phyloP scores from a whole-genome alignment of 352 stramenopile species.

The Chrysophaeum taylorii region DNA sequence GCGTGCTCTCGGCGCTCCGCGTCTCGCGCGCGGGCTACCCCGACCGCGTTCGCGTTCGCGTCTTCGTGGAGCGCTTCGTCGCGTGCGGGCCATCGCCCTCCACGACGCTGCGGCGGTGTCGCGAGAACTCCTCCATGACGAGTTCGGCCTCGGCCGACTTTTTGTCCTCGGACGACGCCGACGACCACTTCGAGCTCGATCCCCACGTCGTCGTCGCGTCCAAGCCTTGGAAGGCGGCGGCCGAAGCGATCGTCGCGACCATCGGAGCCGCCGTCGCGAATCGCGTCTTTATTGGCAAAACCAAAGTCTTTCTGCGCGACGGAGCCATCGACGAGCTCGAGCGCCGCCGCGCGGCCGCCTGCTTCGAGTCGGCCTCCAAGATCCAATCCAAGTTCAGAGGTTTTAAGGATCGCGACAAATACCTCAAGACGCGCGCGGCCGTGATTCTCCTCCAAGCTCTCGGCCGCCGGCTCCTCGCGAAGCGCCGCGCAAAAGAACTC shows the following conservation, averaged over 20 bases:
- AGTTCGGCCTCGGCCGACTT: too few species aligned
- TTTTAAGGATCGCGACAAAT: too few species aligned
- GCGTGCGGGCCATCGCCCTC: neutral
- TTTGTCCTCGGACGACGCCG: neutral
- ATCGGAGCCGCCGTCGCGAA: neutral
- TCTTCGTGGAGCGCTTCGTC: neutral
- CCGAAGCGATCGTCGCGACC: too few species aligned
- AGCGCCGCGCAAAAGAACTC: too few species aligned
- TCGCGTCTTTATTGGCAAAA: neutral
- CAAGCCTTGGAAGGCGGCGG: neutral
- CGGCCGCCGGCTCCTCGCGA: too few species aligned
- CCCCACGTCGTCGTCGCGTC: neutral
- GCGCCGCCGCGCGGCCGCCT: too few species aligned
- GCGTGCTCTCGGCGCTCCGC: constrained; percentile 76
- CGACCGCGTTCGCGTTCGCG: constrained; percentile 18
- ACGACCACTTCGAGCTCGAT: neutral
- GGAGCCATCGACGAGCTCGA: neutral
- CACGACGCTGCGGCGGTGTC: neutral
- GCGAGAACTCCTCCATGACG: too few species aligned
- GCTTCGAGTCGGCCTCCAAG: neutral
- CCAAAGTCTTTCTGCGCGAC: neutral
- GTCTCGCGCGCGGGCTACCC: constrained; percentile 78
- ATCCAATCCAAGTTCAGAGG: neutral
- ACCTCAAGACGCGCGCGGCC: too few species aligned
- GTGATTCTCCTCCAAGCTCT: too few species aligned